phyloP scores from a whole-genome alignment of 192 early-diverging fungal species.

The Backusella sp. region DNA sequence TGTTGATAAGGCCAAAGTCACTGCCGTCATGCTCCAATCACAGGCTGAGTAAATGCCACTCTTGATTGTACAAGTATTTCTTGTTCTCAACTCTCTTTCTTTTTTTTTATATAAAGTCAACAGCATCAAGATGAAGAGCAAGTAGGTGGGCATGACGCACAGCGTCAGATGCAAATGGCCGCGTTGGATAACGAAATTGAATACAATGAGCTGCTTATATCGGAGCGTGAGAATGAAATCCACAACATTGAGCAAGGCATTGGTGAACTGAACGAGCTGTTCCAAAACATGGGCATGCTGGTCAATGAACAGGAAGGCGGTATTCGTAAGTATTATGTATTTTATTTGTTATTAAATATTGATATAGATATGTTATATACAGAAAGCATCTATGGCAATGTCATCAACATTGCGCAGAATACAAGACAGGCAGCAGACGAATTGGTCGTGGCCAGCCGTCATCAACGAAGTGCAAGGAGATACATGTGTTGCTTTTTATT shows the following conservation, averaged over 20 bases:
- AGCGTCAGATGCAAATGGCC: constrained; percentile 60
- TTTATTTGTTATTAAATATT: neutral
- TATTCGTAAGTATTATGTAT: constrained; percentile 62
- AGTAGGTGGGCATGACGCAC: neutral
- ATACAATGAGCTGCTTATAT: constrained; percentile 92
- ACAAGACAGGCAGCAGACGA: constrained; percentile 80
- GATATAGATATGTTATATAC: neutral
- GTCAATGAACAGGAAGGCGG: constrained; percentile 96
- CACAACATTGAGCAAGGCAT: constrained; percentile 91
- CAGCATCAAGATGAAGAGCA: too few relatives aligned
- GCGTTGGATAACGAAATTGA: constrained; percentile 89
- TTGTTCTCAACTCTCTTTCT: too few relatives aligned
- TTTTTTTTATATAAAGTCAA: neutral
- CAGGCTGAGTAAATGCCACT: constrained; percentile 14
- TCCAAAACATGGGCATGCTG: constrained; percentile 91
- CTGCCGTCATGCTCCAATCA: constrained; percentile 28
- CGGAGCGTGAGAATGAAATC: constrained; percentile 93
- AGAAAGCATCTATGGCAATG: constrained; percentile 96
- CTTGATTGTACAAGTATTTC: too few relatives aligned
- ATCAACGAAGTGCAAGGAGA: constrained; percentile 76
- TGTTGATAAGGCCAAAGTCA: constrained; percentile 74
- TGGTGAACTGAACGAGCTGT: constrained; percentile 94
- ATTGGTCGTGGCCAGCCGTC: constrained; percentile 69
- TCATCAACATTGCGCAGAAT: constrained; percentile 73
- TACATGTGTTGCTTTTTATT: constrained; percentile 85